Conservation (phyloP, 352 stramenopile genomes). For the Pythium brachiatum region DNA sequence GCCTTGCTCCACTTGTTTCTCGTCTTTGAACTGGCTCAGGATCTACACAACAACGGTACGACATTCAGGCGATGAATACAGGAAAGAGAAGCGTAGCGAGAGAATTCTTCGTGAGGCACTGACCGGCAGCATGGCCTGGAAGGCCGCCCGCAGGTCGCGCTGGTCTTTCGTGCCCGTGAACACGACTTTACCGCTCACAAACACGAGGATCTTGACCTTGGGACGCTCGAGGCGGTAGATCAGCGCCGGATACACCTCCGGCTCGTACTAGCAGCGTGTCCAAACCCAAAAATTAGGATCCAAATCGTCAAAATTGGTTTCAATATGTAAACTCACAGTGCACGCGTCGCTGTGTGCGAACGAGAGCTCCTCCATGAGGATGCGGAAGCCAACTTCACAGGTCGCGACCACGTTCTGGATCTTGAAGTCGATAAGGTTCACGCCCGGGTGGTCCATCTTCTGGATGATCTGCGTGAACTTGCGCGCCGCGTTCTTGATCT, state of each 20-base stretch:
- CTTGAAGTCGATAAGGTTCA: conserved; percentile 88
- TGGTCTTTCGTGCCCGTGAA: conserved; percentile 93
- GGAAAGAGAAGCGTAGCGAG: not conserved
- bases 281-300: not conserved
- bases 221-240: conserved; percentile 97
- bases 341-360: conserved; percentile 72
- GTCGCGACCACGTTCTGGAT: conserved; percentile 83
- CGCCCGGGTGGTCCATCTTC: conserved; percentile 80
- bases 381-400: conserved; percentile 68
- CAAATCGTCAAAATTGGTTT: not conserved
- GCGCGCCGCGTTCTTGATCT: conserved; percentile 70
- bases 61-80: not conserved
- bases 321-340: conserved; percentile 38
- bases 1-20: conserved; percentile 5
- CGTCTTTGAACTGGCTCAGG: conserved; percentile 23
- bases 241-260: conserved; percentile 98
- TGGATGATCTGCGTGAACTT: conserved; percentile 85
- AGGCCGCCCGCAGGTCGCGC: conserved; percentile 77
- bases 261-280: conserved; percentile 89
- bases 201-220: conserved; percentile 98
- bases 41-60: conserved; percentile 9
- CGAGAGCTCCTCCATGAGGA: conserved; percentile 79
- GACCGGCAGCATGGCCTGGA: conserved; percentile 78
- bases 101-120: conserved; percentile 5
- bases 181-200: conserved; percentile 98